Conservation (phyloP, 352 stramenopile species). For the Globisporangium spinosum region DNA sequence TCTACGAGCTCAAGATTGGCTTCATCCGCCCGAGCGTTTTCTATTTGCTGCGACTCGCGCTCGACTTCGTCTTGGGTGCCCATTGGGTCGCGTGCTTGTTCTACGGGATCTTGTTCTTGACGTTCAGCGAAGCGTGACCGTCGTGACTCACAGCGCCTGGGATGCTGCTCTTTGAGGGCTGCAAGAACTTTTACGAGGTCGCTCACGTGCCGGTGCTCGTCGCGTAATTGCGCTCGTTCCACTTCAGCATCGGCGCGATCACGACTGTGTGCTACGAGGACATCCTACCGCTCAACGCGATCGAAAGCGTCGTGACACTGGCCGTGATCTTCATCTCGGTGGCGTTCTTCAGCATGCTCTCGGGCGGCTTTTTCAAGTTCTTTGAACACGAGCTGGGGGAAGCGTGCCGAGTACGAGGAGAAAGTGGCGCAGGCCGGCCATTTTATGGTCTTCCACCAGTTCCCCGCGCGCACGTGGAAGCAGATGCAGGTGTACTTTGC, state of each 20-base stretch:
- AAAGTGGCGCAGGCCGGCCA: slow-evolving; percentile 48
- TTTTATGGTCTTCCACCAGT: slow-evolving; percentile 65
- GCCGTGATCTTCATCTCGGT: slow-evolving; percentile 67
- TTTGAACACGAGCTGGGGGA: slow-evolving; percentile 71
- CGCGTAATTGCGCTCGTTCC: slow-evolving; percentile 48
- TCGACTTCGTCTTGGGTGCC: slow-evolving; percentile 46
- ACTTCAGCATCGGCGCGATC: slow-evolving; percentile 76
- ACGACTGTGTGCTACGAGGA: slow-evolving; percentile 73
- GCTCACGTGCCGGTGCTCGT: slow-evolving; percentile 29
- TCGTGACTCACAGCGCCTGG: slow-evolving; percentile 58
- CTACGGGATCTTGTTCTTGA: slow-evolving; percentile 50
- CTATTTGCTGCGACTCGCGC: slow-evolving; percentile 42
- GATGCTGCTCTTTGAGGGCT: slow-evolving; percentile 50
- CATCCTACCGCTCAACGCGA: slow-evolving; percentile 59
- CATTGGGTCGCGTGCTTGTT: slow-evolving; percentile 61
- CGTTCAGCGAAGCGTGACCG: slow-evolving; percentile 24
- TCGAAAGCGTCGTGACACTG: slow-evolving; percentile 48
- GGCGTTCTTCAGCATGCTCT: slow-evolving; percentile 70
- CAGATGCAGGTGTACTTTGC: slow-evolving; percentile 79
- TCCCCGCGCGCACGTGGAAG: slow-evolving; percentile 45
- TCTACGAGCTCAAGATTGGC: slow-evolving; percentile 47
- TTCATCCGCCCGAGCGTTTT: slow-evolving; percentile 20
- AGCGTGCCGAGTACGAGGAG: slow-evolving; percentile 62
- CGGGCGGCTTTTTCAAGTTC: slow-evolving; percentile 63
- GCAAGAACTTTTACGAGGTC: slow-evolving; percentile 27